Evolutionary conservation across 2,329 filamentous ascomycete genomes (phyloP), one percentile per base, ranked within the genome.

Genomic region (Apiospora phragmitis): DNA sequence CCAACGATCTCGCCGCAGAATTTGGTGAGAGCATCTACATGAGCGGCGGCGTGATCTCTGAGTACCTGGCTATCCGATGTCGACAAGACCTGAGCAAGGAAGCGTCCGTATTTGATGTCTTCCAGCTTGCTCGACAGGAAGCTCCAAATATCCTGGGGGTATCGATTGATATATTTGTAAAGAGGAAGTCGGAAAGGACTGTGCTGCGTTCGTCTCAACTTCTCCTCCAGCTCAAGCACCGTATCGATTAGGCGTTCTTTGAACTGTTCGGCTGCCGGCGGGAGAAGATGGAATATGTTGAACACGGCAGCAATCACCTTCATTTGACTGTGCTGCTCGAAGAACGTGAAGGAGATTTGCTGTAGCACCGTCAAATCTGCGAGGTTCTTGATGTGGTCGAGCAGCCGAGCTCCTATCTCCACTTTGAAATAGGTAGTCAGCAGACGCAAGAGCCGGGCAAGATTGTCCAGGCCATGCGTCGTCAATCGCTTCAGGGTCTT

Each of bases 371-470:
- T 87, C 3, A 93, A 89, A 71, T 98, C 94, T 1, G 95, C 95
- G 73, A 99, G 94, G 14, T 92, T 89, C 78, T 95, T 95, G 82
- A 98, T 92, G 77, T 99, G 96, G 74, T 98, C 95, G 12, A 99
- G 86, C n/a, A 99, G 84, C 32, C 96, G 90, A 29, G 94, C 90
- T 8, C 96, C 97, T 69, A 99, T 99, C 79, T 99, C 96, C 0
- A 98, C 95, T 82, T 99, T 99, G 83, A 99, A 99, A 80, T 99
- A 99, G 71, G 96, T 98, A 0, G 95, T 99, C 24, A 99, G 85
- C 1, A 99, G 86, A 73, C 96, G 95, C 72, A 99, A 83, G 1
- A 99, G 86, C 49, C 95, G 91, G 24, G 95, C 95, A 42, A 99
- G 85, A 35, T 97, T 97, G 79, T 98, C 95, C 5, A 99, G 85